These are phyloP conservation scores for Mesembryanthemum crystallinum DNA, from an alignment of 148 eudicot species.

Conservation along the genomic window DNA sequence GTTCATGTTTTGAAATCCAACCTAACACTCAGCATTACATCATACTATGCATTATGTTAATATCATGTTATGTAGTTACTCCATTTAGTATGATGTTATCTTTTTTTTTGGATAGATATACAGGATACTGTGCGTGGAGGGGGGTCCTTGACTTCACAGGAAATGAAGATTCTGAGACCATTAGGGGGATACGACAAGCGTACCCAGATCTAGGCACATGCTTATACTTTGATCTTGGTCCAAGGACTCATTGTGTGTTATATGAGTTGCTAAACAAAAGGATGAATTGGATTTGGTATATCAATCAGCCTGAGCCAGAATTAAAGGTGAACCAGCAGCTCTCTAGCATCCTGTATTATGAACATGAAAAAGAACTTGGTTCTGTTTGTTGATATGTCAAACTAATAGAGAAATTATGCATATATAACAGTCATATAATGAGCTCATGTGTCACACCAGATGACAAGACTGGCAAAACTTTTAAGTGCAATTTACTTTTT, in stretches of 20 bases:
- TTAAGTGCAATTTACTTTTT: too few relatives aligned
- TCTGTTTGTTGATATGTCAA: background rate
- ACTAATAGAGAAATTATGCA: background rate
- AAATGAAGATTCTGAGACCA: constrained; percentile 42
- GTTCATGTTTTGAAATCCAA: constrained; percentile 27
- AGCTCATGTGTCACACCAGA: too few relatives aligned
- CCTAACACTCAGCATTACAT: background rate
- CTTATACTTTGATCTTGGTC: constrained; percentile 61
- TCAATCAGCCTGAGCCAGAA: constrained; percentile 71
- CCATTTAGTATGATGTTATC: background rate
- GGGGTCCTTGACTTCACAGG: constrained; percentile 69
- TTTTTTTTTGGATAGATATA: constrained; percentile 50
- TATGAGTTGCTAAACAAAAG: constrained; percentile 65
- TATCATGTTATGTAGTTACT: background rate
- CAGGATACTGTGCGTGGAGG: constrained; percentile 96
- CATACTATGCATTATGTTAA: too few relatives aligned
- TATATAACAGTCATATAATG: background rate
- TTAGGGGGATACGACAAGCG: constrained; percentile 40
- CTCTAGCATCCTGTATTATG: too few relatives aligned
- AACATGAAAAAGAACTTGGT: background rate
- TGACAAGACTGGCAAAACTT: too few relatives aligned
- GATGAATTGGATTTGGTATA: constrained; percentile 91
- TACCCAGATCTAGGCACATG: constrained; percentile 76
- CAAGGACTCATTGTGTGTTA: constrained; percentile 50
- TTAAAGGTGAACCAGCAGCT: constrained; percentile 41